phyloP scores from a whole-genome alignment of 2,329 filamentous ascomycete genomes.

The Talaromyces sp. region DNA sequence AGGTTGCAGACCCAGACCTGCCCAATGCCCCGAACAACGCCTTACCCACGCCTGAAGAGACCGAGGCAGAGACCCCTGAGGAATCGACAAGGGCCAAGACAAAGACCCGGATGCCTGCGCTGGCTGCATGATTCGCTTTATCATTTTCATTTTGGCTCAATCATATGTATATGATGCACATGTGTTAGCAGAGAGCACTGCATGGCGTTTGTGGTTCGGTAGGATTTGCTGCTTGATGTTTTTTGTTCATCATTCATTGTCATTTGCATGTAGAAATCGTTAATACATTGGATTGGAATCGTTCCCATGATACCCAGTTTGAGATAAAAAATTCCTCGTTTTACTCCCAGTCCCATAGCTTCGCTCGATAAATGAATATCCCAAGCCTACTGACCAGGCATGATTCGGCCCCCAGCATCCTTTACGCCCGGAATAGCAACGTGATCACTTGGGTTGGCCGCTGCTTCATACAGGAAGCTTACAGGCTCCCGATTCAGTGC shows the following conservation, averaged over 20 bases:
- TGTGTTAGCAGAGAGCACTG: slow-evolving; percentile 26
- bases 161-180: slow-evolving; percentile 19
- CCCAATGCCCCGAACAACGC: slow-evolving; percentile 41
- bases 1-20: slow-evolving; percentile 24
- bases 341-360: too few species aligned
- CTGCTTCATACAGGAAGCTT: slow-evolving; percentile 90
- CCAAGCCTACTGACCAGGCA: slow-evolving; percentile 44
- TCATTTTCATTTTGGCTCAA: slow-evolving; percentile 8
- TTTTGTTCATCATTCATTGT: slow-evolving; percentile 19
- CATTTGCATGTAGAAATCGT: slow-evolving; percentile 14
- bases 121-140: slow-evolving; percentile 24
- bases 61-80: slow-evolving; percentile 26
- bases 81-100: slow-evolving; percentile 34
- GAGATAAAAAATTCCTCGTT: neutral
- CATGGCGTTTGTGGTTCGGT: slow-evolving; percentile 26
- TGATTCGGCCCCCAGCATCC: slow-evolving; percentile 41
- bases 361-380: too few species aligned
- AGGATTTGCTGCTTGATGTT: slow-evolving; percentile 1
- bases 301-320: neutral
- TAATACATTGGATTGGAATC: slow-evolving; percentile 12
- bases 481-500: slow-evolving; percentile 78
- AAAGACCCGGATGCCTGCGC: slow-evolving; percentile 26
- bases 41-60: slow-evolving; percentile 33
- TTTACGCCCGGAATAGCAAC: slow-evolving; percentile 49
- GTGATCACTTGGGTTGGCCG: slow-evolving; percentile 89